Evolutionary conservation across 2,329 filamentous ascomycete genomes (phyloP).

Genomic region (Arthroderma uncinatum): DNA sequence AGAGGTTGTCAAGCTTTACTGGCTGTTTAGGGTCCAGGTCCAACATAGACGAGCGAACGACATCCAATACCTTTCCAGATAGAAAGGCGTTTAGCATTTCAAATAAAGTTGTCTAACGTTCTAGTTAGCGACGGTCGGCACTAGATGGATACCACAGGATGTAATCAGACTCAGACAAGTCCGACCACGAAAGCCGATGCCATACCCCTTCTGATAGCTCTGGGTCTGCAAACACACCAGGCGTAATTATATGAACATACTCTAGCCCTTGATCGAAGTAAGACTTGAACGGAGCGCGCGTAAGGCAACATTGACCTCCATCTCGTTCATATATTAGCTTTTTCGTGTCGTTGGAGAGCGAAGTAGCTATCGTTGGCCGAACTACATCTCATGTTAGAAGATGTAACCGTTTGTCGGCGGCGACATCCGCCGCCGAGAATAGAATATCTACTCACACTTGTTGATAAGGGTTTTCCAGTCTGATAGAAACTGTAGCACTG

Average conservation of each 20-base stretch:
- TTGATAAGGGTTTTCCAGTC: conserved; percentile 14
- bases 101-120: conserved; percentile 5
- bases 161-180: too few relatives aligned
- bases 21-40: background rate
- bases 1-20: conserved; percentile 8
- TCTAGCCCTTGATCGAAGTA: background rate
- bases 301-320: conserved; percentile 15
- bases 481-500: conserved; percentile 7
- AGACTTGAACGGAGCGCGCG: conserved; percentile 5
- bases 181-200: too few relatives aligned
- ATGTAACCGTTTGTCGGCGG: background rate
- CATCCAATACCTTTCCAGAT: conserved; percentile 5
- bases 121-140: background rate
- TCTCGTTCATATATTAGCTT: conserved; percentile 14
- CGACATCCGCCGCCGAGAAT: background rate
- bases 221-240: conserved; percentile 7
- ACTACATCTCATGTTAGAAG: conserved; percentile 8
- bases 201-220: conserved; percentile 11
- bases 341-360: conserved; percentile 8
- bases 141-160: background rate
- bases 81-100: conserved; percentile 9
- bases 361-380: conserved; percentile 10
- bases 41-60: background rate
- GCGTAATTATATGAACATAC: conserved; percentile 9
- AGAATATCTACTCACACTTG: conserved; percentile 11